Base-by-base conservation (phyloP, 257 asterid genomes). In the Solanum habrochaites region DNA sequence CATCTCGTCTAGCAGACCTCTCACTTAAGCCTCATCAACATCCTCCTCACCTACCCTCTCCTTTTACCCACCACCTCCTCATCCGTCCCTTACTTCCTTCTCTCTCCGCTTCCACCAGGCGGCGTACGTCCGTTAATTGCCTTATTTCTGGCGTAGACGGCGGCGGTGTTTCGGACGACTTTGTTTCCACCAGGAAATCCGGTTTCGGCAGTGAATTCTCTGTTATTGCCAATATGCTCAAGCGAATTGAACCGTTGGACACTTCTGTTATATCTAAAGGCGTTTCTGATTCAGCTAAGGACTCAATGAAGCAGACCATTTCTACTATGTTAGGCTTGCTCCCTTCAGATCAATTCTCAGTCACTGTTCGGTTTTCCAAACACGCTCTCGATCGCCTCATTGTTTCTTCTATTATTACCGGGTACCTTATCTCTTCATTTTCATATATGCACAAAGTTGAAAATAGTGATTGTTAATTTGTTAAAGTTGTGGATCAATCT, bases 261-360 rank as follows among this genome's bases (percentile, higher is more conserved):
- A 94, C 91, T 85, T 94, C 99, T 85, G 90, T 94, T 83, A 93
- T 97, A 25, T 88, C 96, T 31, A 94, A 94, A 90, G 99, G 98
- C 43, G 98, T 97, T 60, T 95, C 99, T 10, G 96, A 93, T 56
- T 92, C 96, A 16, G 97, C 99, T 3, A 97, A 97, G 95, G 99
- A 96, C 85, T 95, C 99, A 29, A 97, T 97, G 99, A 97, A 97
- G 93, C 99, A 97, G 95, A 96, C 99, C 83, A 95, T 97, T 52
- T 96, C 99, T 4, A 92, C 98, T 81, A 97, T 97, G 99, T 94
- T 97, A 49, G 99, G 99, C n/a, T 92, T 97, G 91, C 91, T 97
- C 87, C 99, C 99, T 8, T 97, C 99, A 15, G 98, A 97, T 92
- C 98, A 93, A 87, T 97, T 96, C 70, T 82, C 98, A 14, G 97